These are phyloP conservation scores for Psilocybe cubensis DNA, from an alignment of 768 basidiomycete genomes.

Conservation along the genomic window DNA sequence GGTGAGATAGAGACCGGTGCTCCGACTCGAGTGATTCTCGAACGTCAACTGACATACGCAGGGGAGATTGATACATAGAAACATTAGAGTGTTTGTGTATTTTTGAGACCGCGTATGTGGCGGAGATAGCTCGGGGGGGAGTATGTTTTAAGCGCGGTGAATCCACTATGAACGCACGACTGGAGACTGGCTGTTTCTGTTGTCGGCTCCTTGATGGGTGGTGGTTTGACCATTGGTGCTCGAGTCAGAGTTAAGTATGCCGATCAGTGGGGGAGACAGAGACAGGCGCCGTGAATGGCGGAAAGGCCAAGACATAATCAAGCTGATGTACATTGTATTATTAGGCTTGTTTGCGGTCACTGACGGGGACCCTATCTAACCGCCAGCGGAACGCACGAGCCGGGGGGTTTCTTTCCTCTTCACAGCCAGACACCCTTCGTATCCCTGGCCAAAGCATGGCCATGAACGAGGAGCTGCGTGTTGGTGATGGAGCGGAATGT, in stretches of 20 bases:
- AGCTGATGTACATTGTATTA: background rate
- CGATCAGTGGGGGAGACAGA: background rate
- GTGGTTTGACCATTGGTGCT: background rate
- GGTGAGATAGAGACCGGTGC: background rate
- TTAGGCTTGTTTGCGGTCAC: background rate
- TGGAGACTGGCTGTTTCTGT: background rate
- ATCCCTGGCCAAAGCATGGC: too few species aligned
- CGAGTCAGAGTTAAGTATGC: background rate
- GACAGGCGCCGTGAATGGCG: background rate
- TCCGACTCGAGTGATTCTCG: background rate
- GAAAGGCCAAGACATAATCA: slow-evolving; percentile 3
- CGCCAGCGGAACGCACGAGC: background rate
- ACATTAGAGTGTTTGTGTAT: too few species aligned
- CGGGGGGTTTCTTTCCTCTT: too few species aligned
- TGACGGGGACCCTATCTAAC: background rate
- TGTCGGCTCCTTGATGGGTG: background rate
- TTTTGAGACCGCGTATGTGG: background rate
- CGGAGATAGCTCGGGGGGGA: slow-evolving; percentile 3
- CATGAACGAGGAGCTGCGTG: too few species aligned
- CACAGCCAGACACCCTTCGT: too few species aligned
- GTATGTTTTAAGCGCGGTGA: background rate
- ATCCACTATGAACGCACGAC: background rate
- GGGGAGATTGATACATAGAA: too few species aligned
- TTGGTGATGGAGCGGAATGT: background rate
- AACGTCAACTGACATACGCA: background rate